These are phyloP conservation scores for Sphaerulina vaccinii DNA, from an alignment of 2,329 filamentous ascomycete species.

Conservation along the genomic window DNA sequence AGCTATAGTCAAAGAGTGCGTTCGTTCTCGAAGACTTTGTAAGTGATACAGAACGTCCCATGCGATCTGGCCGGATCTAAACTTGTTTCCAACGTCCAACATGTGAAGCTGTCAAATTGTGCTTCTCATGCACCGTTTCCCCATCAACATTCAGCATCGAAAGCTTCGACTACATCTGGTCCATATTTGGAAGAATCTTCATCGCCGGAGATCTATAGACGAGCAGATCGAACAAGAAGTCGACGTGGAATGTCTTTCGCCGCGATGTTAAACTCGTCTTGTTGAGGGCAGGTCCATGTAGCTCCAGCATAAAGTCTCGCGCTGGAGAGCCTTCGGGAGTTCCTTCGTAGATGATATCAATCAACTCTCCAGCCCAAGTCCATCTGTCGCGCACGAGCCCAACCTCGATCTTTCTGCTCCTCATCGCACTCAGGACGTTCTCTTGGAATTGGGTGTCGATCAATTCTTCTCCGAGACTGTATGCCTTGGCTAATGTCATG, in stretches of 20 bases:
- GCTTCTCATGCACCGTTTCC: too few species aligned
- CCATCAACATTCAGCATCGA: too few species aligned
- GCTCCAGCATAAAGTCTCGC: background rate
- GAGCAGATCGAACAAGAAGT: background rate
- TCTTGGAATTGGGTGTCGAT: background rate
- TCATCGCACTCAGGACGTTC: background rate
- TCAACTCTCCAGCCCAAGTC: background rate
- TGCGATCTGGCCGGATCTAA: too few species aligned
- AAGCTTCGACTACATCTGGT: too few species aligned
- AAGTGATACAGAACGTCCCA: too few species aligned
- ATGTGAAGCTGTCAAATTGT: too few species aligned
- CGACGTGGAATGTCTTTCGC: background rate
- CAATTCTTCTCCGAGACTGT: conserved; percentile 2
- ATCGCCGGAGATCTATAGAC: background rate
- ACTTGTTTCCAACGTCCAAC: too few species aligned
- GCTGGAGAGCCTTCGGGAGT: background rate
- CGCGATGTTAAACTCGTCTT: background rate
- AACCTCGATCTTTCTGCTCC: too few species aligned
- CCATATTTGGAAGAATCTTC: too few species aligned
- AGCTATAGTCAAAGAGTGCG: too few species aligned
- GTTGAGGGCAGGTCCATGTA: background rate
- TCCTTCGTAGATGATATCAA: conserved; percentile 4
- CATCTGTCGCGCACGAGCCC: background rate
- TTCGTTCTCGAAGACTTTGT: too few species aligned
- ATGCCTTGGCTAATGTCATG: background rate